Percentiles rank a stretch among this genome's conserved stretches.
These are phyloP conservation scores for Exophiala mesophila DNA, from an alignment of 2,329 filamentous ascomycete species.

Conservation along the genomic window DNA sequence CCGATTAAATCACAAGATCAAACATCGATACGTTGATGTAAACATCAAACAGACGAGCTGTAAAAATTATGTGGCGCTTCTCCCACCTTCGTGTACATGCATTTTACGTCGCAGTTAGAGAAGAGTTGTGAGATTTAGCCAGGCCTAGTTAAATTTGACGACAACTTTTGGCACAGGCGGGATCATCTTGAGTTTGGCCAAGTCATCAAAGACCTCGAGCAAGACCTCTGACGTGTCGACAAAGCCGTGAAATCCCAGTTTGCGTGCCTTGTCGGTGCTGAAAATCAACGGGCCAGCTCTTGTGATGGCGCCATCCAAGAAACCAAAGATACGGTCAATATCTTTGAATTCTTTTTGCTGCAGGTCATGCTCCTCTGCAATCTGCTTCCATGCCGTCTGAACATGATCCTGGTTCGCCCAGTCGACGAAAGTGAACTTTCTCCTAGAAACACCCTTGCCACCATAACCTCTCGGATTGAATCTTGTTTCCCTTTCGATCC, in stretches of 20 bases:
- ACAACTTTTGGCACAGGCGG: conserved; percentile 22
- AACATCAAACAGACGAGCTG: no score
- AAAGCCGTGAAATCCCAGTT: conserved; percentile 33
- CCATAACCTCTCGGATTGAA: conserved; percentile 40
- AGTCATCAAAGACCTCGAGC: conserved; percentile 23
- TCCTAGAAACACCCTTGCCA: conserved; percentile 35
- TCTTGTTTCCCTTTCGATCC: conserved; percentile 24
- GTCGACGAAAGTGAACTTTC: conserved; percentile 39
- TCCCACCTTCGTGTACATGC: no score
- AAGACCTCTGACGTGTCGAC: conserved; percentile 32
- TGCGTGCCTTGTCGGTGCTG: conserved; percentile 31
- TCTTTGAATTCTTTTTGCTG: conserved; percentile 40
- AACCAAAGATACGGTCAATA: conserved; percentile 43
- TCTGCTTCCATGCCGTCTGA: conserved; percentile 42
- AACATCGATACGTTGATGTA: no score
- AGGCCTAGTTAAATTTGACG: conserved; percentile 21
- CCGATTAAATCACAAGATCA: no score
- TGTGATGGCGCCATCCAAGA: conserved; percentile 40
- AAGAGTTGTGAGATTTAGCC: no score
- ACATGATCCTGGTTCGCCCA: conserved; percentile 45
- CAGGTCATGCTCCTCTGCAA: conserved; percentile 40
- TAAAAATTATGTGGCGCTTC: no score
- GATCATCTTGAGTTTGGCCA: conserved; percentile 24
- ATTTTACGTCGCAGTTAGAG: no score
- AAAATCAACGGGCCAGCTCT: conserved; percentile 30